phyloP scores from a whole-genome alignment of 169 alveolate genomes.

The Plasmodium reichenowi region DNA sequence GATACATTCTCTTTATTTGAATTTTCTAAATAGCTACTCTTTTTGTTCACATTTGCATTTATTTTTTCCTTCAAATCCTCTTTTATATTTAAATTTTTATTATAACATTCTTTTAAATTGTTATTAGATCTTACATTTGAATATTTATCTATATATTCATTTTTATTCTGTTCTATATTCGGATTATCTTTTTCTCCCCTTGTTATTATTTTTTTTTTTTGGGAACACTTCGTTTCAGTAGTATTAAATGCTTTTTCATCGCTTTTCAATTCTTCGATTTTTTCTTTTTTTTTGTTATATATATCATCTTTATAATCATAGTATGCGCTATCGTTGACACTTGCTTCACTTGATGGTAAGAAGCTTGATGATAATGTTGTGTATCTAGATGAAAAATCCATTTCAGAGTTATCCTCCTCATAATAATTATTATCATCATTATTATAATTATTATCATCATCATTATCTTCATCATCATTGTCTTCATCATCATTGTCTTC shows the following conservation, averaged over 20 bases:
- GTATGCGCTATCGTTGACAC: background rate
- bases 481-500: background rate
- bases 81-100: too few species aligned
- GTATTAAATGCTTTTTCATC: background rate
- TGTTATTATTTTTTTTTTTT: background rate
- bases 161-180: background rate
- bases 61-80: too few species aligned
- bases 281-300: slow-evolving; percentile 8
- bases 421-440: background rate
- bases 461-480: background rate
- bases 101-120: too few species aligned
- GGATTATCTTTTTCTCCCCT: background rate
- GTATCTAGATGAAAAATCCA: slow-evolving; percentile 8
- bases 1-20: background rate
- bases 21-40: too few species aligned
- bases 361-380: slow-evolving; percentile 31
- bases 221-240: background rate
- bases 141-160: too few species aligned
- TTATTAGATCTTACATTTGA: too few species aligned
- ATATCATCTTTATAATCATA: background rate
- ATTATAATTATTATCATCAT: background rate
- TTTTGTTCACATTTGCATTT: too few species aligned
- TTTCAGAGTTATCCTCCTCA: background rate
- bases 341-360: slow-evolving; percentile 32
- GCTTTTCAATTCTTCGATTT: background rate